Evolutionary conservation across 352 stramenopile genomes (phyloP), one percentile per base, ranked within the genome.

Genomic region (Phytophthora citricola): DNA sequence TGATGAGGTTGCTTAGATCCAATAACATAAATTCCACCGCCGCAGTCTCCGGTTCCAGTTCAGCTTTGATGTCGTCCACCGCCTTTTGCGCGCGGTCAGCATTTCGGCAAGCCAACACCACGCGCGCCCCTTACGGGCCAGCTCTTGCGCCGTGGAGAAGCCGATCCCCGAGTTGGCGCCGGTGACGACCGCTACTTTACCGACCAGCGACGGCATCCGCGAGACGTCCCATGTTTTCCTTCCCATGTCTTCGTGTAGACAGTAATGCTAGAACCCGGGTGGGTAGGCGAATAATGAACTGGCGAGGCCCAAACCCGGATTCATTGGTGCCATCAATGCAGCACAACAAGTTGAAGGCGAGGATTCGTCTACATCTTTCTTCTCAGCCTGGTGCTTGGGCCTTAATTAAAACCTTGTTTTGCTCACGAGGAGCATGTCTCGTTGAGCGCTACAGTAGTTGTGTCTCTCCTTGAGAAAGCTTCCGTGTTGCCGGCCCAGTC

Each of bases 111-210:
- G 86, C 90, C 4, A 97, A 62, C 22, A 98, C 73, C n/a, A 97
- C 90, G 22, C 84, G 56, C 41, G 79, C 89, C 12, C 67, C 46
- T 87, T 81, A 44, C 80, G 53, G 7, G 76, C 87, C 47, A 97
- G 57, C 43, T 76, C 68, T 26, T 73, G 55, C 7, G 90, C 78
- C 2, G 87, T 93, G 59, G 84, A 73, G 47, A 85, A 93, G n/a
- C 90, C 91, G 60, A 97, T 92, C 1, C 91, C 90, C 20, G 88
- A 89, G 71, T 97, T 97, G 36, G 72, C 75, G 24, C 91, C 91
- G 1, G 91, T 97, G 38, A 97, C 76, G 54, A 97, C 71, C 15
- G 78, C 85, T 49, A 97, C 65, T 27, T 88, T 97, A 29, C 67
- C 78, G 1, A 52, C 36, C 9, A 78, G 59, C 39, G 65, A 73